Evolutionary conservation across 345 rosid genomes (phyloP), one percentile per base, ranked within the genome.

Genomic region (Rhodamnia rubescens): DNA sequence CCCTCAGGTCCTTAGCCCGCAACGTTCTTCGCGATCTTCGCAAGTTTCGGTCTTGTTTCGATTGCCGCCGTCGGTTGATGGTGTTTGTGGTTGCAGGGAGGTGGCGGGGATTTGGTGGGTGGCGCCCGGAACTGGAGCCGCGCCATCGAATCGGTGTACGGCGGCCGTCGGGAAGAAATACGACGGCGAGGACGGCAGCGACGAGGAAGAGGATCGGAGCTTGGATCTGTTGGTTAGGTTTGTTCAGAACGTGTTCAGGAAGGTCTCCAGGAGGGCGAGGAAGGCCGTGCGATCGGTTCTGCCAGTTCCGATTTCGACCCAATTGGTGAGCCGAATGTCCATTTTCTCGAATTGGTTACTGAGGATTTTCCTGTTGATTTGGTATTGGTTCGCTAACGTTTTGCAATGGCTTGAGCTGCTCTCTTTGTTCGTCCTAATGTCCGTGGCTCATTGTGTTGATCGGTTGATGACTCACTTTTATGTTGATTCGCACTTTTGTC

Each of bases 271-370:
- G 88, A 90, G 92, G 86, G 95, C 97, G 11, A 91, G 96, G 88
- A 95, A 93, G 91, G 97, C 98, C n/a, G 96, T 92, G 2, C 91
- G 99, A 74, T 92, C 98, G 32, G 93, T 97, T 86, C 90, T 97
- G 84, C 98, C 98, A 7, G 50, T 85, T 83, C 88, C 97, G 36
- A 92, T 95, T 64, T 90, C 99, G 26, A 90, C 91, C 7, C 90
- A 94, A 64, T 88, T 95, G 90, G 98, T 95, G 85, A 84, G 53
- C 1, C 0, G 13, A 69, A 7, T 29, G 5, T 8, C 40, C 0
- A 8, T 32, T 7, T 16, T 69, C 78, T 53, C 42, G n/a, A 24
- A 44, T 10, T 57, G 44, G 32, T 26, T 26, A 22, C 5, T 0
- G 61, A 49, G 42, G n/a, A 12, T 24, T 26, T 53, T 49, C 36